Evolutionary conservation across 2,329 filamentous ascomycete genomes (phyloP).

Genomic region (Dactylonectria macrodidyma): DNA sequence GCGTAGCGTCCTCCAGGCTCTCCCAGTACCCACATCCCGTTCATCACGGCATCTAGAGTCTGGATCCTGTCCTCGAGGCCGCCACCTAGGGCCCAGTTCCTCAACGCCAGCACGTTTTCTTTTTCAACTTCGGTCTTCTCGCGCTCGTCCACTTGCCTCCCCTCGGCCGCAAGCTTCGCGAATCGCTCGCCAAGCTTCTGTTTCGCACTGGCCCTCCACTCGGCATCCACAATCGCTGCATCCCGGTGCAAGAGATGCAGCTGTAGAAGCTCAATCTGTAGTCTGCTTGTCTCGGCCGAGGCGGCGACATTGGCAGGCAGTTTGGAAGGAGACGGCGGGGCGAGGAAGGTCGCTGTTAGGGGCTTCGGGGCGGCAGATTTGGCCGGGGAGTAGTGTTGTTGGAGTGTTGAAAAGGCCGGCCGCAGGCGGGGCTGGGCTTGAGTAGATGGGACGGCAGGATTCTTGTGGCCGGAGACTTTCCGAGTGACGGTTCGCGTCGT

Average conservation of each 20-base stretch:
- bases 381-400: slow-evolving; percentile 78
- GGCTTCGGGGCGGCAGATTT: slow-evolving; percentile 75
- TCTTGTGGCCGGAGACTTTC: slow-evolving; percentile 36
- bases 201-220: slow-evolving; percentile 72
- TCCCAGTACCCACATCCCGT: slow-evolving; percentile 70
- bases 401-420: slow-evolving; percentile 73
- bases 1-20: slow-evolving; percentile 70
- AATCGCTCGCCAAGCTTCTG: slow-evolving; percentile 64
- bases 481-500: slow-evolving; percentile 35
- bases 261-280: slow-evolving; percentile 77
- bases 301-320: slow-evolving; percentile 72
- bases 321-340: slow-evolving; percentile 73
- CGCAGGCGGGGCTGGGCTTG: slow-evolving; percentile 57
- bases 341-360: slow-evolving; percentile 69
- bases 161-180: slow-evolving; percentile 52
- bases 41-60: slow-evolving; percentile 69
- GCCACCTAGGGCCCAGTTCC: slow-evolving; percentile 62
- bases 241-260: slow-evolving; percentile 75
- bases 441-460: slow-evolving; percentile 34
- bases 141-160: slow-evolving; percentile 51
- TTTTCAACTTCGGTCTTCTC: slow-evolving; percentile 64
- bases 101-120: slow-evolving; percentile 67
- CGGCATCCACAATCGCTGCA: slow-evolving; percentile 58
- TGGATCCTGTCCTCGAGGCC: slow-evolving; percentile 71
- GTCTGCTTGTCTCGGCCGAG: slow-evolving; percentile 69